These are phyloP conservation scores for Fagus crenata DNA, from an alignment of 306 rosid genomes.

Conservation along the genomic window DNA sequence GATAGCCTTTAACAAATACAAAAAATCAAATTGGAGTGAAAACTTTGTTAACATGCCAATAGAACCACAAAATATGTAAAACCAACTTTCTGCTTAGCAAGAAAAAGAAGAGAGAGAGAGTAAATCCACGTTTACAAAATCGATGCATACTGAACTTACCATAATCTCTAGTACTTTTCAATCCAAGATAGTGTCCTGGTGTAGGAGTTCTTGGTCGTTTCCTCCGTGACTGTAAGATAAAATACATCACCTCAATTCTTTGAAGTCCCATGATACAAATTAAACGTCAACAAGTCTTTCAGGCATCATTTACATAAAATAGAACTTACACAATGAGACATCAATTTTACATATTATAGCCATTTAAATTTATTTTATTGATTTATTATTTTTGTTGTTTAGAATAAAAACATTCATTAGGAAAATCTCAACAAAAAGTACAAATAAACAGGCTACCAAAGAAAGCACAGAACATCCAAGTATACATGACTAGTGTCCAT, in stretches of 20 bases:
- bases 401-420: conserved; percentile 8
- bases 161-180: conserved; percentile 80
- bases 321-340: conserved; percentile 10
- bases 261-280: conserved; percentile 14
- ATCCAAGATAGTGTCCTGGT: conserved; percentile 96
- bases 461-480: conserved; percentile 39
- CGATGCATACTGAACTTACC: conserved; percentile 43
- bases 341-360: neutral
- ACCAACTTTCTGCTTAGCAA: neutral
- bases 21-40: conserved; percentile 16
- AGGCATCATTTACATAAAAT: conserved; percentile 8
- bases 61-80: neutral
- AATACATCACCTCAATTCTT: conserved; percentile 32
- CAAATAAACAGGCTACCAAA: conserved; percentile 20
- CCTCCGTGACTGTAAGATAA: conserved; percentile 90
- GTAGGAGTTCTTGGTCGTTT: conserved; percentile 95
- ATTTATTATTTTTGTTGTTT: neutral
- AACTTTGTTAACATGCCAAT: neutral
- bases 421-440: neutral
- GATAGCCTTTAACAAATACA: conserved; percentile 36
- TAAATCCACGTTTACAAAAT: neutral
- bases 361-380: neutral
- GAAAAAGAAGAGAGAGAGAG: neutral
- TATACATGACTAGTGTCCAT: conserved; percentile 44
- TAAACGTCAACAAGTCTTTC: conserved; percentile 19